Evolutionary conservation across 2,329 filamentous ascomycete genomes (phyloP), one percentile per base, ranked within the genome.

Genomic region (Neocucurbitaria cava): DNA sequence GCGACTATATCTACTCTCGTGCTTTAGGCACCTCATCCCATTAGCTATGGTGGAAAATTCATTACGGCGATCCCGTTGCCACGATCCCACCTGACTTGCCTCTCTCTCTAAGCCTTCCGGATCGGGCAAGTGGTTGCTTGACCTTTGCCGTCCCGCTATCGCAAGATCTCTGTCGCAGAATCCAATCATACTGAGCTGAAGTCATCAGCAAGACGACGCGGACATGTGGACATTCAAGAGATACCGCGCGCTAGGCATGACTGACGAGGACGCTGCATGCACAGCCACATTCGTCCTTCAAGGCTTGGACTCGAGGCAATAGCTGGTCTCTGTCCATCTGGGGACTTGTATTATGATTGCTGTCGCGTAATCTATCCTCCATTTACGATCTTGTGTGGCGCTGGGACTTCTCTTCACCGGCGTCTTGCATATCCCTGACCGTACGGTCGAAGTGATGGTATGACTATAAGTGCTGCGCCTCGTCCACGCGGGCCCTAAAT

Each of bases 51-150:
- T n/a, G 38, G 4, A 24, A 21, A 24, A 7, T 11, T 40, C 38
- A 40, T 40, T 24, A 43, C 41, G 41, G 41, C 23, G 41, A 43
- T 26, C n/a, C 41, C 41, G 41, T 43, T 30, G 41, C 41, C 41
- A 43, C 41, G n/a, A 13, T 17, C n/a, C 3, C 41, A 43, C 41
- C 24, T 43, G 24, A 43, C 41, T 30, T 13, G 20, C 24, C 40
- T 17, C 13, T 13, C n/a, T 5, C 23, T 1, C 24, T 26, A 28
- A 6, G 41, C 40, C 20, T 10, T 30, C 41, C 24, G 2, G 20
- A 43, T 28, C 7, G 41, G 24, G 41, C 41, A 43, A 30, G 41
- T 43, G 41, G 41, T 43, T 30, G 15, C 41, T 10, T 10, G 15
- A 43, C 6, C 13, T 30, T n/a, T 24, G 11, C 15, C 2, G 7